phyloP scores from a whole-genome alignment of 495 filamentous ascomycete genomes.

The Chaetomium fimeti region DNA sequence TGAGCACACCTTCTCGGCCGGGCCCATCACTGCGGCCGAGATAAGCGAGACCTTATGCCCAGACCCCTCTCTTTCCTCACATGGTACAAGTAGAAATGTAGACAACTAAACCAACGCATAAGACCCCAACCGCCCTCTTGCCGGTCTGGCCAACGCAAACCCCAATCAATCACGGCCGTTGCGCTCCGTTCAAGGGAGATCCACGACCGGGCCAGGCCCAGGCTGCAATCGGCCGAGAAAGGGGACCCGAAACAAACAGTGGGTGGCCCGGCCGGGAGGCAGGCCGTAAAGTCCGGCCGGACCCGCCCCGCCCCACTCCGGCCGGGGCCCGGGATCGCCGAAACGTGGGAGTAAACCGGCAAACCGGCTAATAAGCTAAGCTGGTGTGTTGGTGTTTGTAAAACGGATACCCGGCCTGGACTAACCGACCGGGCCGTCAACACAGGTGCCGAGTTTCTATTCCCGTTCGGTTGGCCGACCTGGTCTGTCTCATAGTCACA shows the following conservation, averaged over 20 bases:
- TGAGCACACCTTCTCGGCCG: background rate
- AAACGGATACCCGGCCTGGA: too few species aligned
- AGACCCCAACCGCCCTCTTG: background rate
- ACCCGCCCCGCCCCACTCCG: background rate
- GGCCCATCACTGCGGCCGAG: slow-evolving; percentile 1
- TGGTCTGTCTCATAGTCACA: too few species aligned
- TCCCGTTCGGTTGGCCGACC: too few species aligned
- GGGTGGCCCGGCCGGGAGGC: background rate
- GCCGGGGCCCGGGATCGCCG: background rate
- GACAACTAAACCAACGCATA: background rate
- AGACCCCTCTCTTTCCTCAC: background rate
- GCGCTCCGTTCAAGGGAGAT: background rate
- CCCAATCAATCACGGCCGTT: background rate
- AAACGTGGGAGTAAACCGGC: background rate
- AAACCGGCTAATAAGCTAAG: too few species aligned
- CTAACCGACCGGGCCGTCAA: too few species aligned
- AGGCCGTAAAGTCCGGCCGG: background rate
- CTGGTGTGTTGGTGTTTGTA: too few species aligned
- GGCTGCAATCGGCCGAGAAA: background rate
- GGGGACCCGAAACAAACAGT: slow-evolving; percentile 2
- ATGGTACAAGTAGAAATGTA: background rate
- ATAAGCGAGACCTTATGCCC: background rate
- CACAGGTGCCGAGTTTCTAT: too few species aligned
- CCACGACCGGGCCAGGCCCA: background rate
- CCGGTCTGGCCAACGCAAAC: background rate